phyloP scores from a whole-genome alignment of 225 moss, liverwort and hornwort genomes.

The Climacium dendroides region DNA sequence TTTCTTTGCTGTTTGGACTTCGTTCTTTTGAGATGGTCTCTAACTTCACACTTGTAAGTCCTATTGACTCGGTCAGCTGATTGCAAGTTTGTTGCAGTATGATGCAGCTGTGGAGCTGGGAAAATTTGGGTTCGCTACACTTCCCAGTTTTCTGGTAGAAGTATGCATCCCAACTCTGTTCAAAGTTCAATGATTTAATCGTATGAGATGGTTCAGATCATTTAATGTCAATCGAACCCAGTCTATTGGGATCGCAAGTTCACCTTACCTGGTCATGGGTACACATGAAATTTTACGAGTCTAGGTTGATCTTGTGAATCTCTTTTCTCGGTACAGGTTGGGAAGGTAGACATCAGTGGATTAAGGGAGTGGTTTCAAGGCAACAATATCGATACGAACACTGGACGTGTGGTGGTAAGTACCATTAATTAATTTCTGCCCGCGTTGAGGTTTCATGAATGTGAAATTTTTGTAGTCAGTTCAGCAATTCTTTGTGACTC shows the following conservation, averaged over 20 bases:
- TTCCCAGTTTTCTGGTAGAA: constrained; percentile 78
- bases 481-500: not conserved
- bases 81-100: constrained; percentile 31
- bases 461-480: not conserved
- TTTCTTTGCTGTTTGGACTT: not conserved
- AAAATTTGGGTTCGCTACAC: constrained; percentile 60
- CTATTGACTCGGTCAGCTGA: not conserved
- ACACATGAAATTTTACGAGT: not conserved
- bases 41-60: not conserved
- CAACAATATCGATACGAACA: constrained; percentile 34
- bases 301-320: not conserved
- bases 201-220: not conserved
- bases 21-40: not conserved
- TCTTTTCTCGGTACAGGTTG: constrained; percentile 6
- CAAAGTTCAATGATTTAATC: not conserved
- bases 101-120: constrained; percentile 67
- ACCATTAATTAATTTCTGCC: not conserved
- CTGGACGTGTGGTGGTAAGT: constrained; percentile 81
- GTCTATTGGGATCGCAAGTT: not conserved
- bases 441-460: not conserved
- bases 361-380: constrained; percentile 58
- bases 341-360: constrained; percentile 17
- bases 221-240: not conserved
- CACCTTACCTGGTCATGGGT: not conserved
- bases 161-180: constrained; percentile 19